These are phyloP conservation scores for Exophiala spinifera DNA, from an alignment of 2,329 filamentous ascomycete species.

Conservation along the genomic window DNA sequence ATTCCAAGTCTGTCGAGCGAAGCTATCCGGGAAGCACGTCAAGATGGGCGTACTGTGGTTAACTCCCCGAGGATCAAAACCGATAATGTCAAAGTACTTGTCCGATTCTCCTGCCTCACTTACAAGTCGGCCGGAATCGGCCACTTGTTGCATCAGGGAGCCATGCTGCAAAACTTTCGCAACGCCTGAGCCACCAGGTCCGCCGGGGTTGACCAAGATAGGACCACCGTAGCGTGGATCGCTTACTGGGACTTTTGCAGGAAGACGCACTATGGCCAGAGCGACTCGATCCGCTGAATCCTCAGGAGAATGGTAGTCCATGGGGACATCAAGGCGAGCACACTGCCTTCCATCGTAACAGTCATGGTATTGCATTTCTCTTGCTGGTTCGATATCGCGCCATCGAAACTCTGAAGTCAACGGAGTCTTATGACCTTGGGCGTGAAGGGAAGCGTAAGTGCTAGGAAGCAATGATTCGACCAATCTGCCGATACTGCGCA, in stretches of 20 bases:
- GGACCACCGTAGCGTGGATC: slow-evolving; percentile 47
- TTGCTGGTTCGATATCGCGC: slow-evolving; percentile 28
- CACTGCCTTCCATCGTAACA: slow-evolving; percentile 49
- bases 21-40: slow-evolving; percentile 27
- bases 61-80: slow-evolving; percentile 42
- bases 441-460: background rate
- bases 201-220: slow-evolving; percentile 47
- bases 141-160: slow-evolving; percentile 21
- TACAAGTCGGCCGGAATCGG: slow-evolving; percentile 24
- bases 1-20: slow-evolving; percentile 14
- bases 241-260: slow-evolving; percentile 35
- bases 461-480: background rate
- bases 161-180: slow-evolving; percentile 29
- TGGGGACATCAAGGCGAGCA: slow-evolving; percentile 47
- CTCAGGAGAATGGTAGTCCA: slow-evolving; percentile 42
- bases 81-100: slow-evolving; percentile 42
- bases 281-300: slow-evolving; percentile 35
- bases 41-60: slow-evolving; percentile 33
- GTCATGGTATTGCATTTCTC: slow-evolving; percentile 34
- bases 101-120: slow-evolving; percentile 20
- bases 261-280: slow-evolving; percentile 45
- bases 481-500: background rate
- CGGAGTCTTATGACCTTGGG: too few relatives aligned
- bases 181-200: slow-evolving; percentile 38
- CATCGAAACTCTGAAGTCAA: slow-evolving; percentile 8